A percentile compares a stretch with the other conserved stretches of the same genome.
These are phyloP conservation scores for Rhizopus delemar DNA, from an alignment of 371 early-diverging fungal genomes.

Conservation along the genomic window DNA sequence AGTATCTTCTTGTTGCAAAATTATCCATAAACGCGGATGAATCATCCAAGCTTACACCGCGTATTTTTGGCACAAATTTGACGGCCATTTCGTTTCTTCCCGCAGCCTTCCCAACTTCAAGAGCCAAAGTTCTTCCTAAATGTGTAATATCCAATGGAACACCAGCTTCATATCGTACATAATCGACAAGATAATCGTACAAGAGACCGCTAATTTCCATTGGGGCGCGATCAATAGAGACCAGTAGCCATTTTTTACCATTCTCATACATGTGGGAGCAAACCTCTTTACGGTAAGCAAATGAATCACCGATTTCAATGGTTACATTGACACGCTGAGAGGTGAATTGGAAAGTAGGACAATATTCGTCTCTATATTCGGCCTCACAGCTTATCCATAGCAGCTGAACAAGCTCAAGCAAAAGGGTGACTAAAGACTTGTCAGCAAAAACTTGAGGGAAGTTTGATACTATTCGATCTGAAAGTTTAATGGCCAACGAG, in stretches of 20 bases:
- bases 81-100: slow-evolving; percentile 47
- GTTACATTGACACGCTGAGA: slow-evolving; percentile 66
- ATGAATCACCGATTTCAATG: slow-evolving; percentile 76
- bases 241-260: slow-evolving; percentile 70
- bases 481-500: slow-evolving; percentile 57
- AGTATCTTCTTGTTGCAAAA: slow-evolving; percentile 58
- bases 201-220: slow-evolving; percentile 66
- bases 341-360: slow-evolving; percentile 72
- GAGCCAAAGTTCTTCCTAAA: slow-evolving; percentile 73
- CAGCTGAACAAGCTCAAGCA: slow-evolving; percentile 77
- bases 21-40: slow-evolving; percentile 63
- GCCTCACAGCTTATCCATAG: slow-evolving; percentile 82
- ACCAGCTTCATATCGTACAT: slow-evolving; percentile 50
- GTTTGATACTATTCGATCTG: slow-evolving; percentile 52
- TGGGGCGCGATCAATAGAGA: slow-evolving; percentile 52
- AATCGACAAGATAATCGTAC: slow-evolving; percentile 67
- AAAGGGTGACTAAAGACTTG: slow-evolving; percentile 56
- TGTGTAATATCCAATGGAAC: slow-evolving; percentile 58
- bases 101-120: slow-evolving; percentile 66
- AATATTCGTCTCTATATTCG: slow-evolving; percentile 80
- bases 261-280: slow-evolving; percentile 64
- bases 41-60: slow-evolving; percentile 50
- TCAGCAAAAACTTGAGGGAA: slow-evolving; percentile 81
- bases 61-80: slow-evolving; percentile 50
- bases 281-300: slow-evolving; percentile 71